Conservation (phyloP, 2,329 filamentous ascomycete species). For the Phialocephala subalpina region DNA sequence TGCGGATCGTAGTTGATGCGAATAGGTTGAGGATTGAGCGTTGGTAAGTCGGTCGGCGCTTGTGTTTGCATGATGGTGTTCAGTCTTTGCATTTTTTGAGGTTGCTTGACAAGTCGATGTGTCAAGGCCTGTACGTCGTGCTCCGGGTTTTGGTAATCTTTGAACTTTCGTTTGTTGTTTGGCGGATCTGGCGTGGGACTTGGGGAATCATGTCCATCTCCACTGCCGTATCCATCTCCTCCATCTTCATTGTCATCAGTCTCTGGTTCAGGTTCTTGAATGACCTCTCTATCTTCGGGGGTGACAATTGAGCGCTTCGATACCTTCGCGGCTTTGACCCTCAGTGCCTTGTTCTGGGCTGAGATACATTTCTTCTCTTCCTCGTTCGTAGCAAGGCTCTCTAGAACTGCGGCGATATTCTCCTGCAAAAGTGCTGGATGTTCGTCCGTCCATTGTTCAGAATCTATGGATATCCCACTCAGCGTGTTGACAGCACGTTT, state of each 20-base stretch:
- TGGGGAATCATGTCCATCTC: background rate
- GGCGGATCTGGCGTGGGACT: background rate
- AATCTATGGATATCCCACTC: background rate
- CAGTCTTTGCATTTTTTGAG: background rate
- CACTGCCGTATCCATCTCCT: background rate
- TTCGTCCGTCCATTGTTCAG: background rate
- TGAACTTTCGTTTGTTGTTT: background rate
- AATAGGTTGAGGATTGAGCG: constrained; percentile 26
- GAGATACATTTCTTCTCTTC: background rate
- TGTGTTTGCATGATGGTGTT: constrained; percentile 2
- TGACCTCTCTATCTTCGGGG: background rate
- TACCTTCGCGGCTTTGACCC: background rate
- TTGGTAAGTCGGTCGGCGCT: constrained; percentile 15
- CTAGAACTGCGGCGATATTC: background rate
- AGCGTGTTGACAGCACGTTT: background rate
- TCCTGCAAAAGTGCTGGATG: background rate
- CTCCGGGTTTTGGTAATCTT: background rate
- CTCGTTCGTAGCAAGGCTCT: background rate
- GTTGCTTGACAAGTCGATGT: background rate
- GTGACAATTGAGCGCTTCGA: background rate
- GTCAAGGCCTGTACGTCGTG: background rate
- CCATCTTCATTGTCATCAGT: background rate
- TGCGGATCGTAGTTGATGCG: constrained; percentile 27
- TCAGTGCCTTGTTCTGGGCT: background rate
- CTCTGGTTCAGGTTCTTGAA: background rate